A percentile compares a stretch with the other conserved stretches of the same genome.
Evolutionary conservation across 108 stramenopile genomes (phyloP).

Genomic region (Cyclotella cryptica): DNA sequence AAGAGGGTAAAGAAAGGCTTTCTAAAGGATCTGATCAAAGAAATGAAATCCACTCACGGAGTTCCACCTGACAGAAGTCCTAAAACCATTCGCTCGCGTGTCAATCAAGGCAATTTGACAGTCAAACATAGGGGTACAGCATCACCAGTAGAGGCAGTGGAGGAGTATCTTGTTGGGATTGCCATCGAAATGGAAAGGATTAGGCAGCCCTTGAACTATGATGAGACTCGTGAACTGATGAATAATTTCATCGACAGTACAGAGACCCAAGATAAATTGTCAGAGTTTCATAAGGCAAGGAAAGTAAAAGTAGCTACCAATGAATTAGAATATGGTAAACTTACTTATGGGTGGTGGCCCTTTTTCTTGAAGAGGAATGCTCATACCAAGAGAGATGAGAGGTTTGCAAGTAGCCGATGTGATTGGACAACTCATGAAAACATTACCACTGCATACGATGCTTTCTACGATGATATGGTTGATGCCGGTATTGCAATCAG

Average conservation of each 20-base stretch:
- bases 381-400: slow-evolving; percentile 16
- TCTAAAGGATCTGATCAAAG: slow-evolving; percentile 1
- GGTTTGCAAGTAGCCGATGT: neutral
- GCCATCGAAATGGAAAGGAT: neutral
- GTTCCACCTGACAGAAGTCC: neutral
- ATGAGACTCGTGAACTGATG: neutral
- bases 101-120: neutral
- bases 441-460: slow-evolving; percentile 20
- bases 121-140: neutral
- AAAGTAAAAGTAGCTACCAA: neutral
- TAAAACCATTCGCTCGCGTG: slow-evolving; percentile 1
- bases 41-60: neutral
- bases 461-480: slow-evolving; percentile 28
- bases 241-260: slow-evolving; percentile 5
- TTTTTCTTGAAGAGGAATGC: slow-evolving; percentile 12
- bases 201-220: too few species aligned
- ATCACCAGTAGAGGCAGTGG: slow-evolving; percentile 10
- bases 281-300: slow-evolving; percentile 8
- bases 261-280: neutral
- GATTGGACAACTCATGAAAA: slow-evolving; percentile 29
- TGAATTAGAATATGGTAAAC: neutral
- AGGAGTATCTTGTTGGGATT: neutral
- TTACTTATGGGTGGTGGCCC: slow-evolving; percentile 10
- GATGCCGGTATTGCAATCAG: slow-evolving; percentile 15
- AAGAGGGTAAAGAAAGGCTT: slow-evolving; percentile 12